These are phyloP conservation scores for Annulohypoxylon maeteangense DNA, from an alignment of 495 filamentous ascomycete genomes.

Conservation along the genomic window DNA sequence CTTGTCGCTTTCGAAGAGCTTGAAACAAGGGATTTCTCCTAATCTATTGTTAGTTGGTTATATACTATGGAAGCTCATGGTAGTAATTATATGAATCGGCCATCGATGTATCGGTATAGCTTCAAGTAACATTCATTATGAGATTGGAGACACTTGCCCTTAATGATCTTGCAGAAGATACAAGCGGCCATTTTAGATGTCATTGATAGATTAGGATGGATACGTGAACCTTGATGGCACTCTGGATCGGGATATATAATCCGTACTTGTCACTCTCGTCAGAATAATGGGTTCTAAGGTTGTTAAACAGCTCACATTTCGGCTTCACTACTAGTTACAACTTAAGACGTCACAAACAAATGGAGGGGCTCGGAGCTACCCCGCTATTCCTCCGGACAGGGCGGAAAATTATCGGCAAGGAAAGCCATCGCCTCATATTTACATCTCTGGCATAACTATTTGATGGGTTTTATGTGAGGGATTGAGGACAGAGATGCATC, in stretches of 20 bases:
- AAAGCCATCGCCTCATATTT: neutral
- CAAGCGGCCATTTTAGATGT: constrained; percentile 67
- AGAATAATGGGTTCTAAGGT: neutral
- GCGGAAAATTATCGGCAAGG: constrained; percentile 27
- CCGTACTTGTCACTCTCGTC: constrained; percentile 3
- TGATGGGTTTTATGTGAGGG: neutral
- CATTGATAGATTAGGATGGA: constrained; percentile 3
- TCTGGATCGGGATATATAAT: constrained; percentile 19
- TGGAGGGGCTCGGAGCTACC: constrained; percentile 36
- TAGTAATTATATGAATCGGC: neutral
- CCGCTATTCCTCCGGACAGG: constrained; percentile 3
- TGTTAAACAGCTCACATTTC: constrained; percentile 10
- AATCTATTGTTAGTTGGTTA: constrained; percentile 31
- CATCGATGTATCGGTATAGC: neutral
- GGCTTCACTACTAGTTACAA: neutral
- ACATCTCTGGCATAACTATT: neutral
- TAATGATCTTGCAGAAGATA: constrained; percentile 99
- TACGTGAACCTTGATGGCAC: constrained; percentile 40
- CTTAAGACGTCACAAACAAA: constrained; percentile 22
- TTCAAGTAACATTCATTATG: neutral
- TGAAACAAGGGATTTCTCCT: constrained; percentile 96
- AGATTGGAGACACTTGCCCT: constrained; percentile 65
- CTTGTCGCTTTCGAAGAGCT: constrained; percentile 92
- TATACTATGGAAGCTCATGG: constrained; percentile 1
- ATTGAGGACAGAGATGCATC: too few species aligned